phyloP scores from a whole-genome alignment of 495 filamentous ascomycete genomes.

The Penicillium lividum region DNA sequence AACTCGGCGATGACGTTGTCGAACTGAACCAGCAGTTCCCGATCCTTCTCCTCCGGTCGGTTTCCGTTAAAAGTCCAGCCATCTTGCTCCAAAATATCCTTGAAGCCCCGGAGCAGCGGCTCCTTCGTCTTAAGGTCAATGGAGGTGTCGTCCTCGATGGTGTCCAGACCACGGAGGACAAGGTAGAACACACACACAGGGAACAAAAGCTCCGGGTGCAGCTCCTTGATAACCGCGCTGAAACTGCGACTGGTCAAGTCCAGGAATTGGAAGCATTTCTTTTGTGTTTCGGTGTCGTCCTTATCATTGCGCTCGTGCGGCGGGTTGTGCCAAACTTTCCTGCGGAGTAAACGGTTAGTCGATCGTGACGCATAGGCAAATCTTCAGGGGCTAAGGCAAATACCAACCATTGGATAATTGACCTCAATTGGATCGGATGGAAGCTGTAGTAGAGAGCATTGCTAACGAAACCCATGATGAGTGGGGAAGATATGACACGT shows the following conservation, averaged over 20 bases:
- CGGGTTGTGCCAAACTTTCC: constrained; percentile 95
- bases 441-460: constrained; percentile 72
- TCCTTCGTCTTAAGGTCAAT: constrained; percentile 79
- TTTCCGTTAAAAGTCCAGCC: constrained; percentile 89
- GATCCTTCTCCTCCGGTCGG: constrained; percentile 90
- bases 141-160: constrained; percentile 98
- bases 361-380: not conserved
- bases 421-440: constrained; percentile 76
- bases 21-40: constrained; percentile 89
- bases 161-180: constrained; percentile 85
- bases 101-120: constrained; percentile 79
- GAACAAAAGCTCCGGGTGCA: constrained; percentile 89
- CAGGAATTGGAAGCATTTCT: constrained; percentile 82
- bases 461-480: constrained; percentile 53
- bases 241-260: constrained; percentile 92
- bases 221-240: constrained; percentile 87
- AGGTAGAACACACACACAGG: constrained; percentile 95
- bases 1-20: constrained; percentile 83
- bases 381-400: not conserved
- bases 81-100: constrained; percentile 72
- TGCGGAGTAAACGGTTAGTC: constrained; percentile 34
- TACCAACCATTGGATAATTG: constrained; percentile 89
- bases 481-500: constrained; percentile 12
- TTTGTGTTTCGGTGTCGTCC: constrained; percentile 72
- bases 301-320: constrained; percentile 78